Conservation (phyloP, 2,329 filamentous ascomycete genomes). For the Xylaria sp. region DNA sequence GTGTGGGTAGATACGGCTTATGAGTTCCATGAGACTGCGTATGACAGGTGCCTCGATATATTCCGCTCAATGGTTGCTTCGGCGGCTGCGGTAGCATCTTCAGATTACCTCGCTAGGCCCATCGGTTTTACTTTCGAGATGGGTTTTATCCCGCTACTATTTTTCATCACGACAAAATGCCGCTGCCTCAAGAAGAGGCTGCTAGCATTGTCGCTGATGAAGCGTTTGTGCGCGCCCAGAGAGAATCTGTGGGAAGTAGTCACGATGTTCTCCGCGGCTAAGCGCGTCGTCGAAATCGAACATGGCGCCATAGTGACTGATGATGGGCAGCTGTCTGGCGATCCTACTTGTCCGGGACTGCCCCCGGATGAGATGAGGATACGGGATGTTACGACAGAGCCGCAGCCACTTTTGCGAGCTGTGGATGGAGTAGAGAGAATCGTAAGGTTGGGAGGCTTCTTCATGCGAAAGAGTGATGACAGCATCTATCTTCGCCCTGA, state of each 20-base stretch:
- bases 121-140: slow-evolving; percentile 56
- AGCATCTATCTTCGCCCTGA: slow-evolving; percentile 43
- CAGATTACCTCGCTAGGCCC: slow-evolving; percentile 1
- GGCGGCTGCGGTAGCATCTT: slow-evolving; percentile 37
- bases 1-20: slow-evolving; percentile 52
- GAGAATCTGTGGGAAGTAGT: slow-evolving; percentile 55
- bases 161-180: slow-evolving; percentile 54
- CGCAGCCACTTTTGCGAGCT: slow-evolving; percentile 27
- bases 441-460: slow-evolving; percentile 43
- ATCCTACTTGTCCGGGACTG: slow-evolving; percentile 40
- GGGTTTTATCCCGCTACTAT: slow-evolving; percentile 54
- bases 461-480: slow-evolving; percentile 41
- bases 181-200: slow-evolving; percentile 52
- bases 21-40: slow-evolving; percentile 49
- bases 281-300: slow-evolving; percentile 54
- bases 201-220: slow-evolving; percentile 50
- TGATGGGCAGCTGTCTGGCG: slow-evolving; percentile 34
- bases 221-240: slow-evolving; percentile 45
- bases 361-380: slow-evolving; percentile 47
- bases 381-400: slow-evolving; percentile 42
- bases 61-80: slow-evolving; percentile 50
- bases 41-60: slow-evolving; percentile 48
- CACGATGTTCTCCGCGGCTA: slow-evolving; percentile 49
- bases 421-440: slow-evolving; percentile 34
- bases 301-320: slow-evolving; percentile 49